These are phyloP conservation scores for Astragalus membranaceus DNA, from an alignment of 306 rosid genomes.

Conservation along the genomic window DNA sequence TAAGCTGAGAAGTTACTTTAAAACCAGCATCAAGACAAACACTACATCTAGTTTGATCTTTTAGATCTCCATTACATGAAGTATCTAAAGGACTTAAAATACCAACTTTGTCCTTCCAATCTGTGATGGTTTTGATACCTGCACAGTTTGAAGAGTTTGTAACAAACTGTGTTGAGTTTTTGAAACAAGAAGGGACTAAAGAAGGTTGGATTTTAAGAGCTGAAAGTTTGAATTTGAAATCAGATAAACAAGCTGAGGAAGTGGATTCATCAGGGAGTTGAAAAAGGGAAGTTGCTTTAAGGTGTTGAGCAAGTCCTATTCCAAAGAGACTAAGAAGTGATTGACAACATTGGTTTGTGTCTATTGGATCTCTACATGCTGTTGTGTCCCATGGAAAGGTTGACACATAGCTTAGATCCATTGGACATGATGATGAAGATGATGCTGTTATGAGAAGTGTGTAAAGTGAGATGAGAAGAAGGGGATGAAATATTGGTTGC, in stretches of 20 bases:
- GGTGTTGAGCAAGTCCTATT: conserved; percentile 57
- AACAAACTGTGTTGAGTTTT: conserved; percentile 43
- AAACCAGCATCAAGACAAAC: conserved; percentile 46
- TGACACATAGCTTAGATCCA: conserved; percentile 59
- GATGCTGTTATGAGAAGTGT: neutral
- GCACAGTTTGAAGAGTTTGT: conserved; percentile 42
- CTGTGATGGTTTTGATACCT: conserved; percentile 41
- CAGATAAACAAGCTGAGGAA: conserved; percentile 54
- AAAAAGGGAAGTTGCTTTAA: conserved; percentile 45
- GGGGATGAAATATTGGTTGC: neutral
- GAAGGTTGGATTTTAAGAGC: conserved; percentile 28
- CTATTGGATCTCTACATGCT: conserved; percentile 29
- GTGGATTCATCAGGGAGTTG: conserved; percentile 37
- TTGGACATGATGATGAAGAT: conserved; percentile 50
- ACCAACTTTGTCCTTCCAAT: conserved; percentile 44
- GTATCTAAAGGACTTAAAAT: conserved; percentile 23
- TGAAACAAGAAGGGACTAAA: conserved; percentile 42
- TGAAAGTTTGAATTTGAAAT: conserved; percentile 30
- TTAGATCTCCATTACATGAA: conserved; percentile 45
- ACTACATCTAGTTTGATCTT: conserved; percentile 27
- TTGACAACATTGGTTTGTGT: conserved; percentile 46
- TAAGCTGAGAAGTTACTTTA: conserved; percentile 29
- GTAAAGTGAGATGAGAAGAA: conserved; percentile 7
- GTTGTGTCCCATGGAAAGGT: conserved; percentile 78
- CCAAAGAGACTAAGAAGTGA: conserved; percentile 56